Evolutionary conservation across 352 stramenopile genomes (phyloP).

Genomic region (Pythium dissimile): DNA sequence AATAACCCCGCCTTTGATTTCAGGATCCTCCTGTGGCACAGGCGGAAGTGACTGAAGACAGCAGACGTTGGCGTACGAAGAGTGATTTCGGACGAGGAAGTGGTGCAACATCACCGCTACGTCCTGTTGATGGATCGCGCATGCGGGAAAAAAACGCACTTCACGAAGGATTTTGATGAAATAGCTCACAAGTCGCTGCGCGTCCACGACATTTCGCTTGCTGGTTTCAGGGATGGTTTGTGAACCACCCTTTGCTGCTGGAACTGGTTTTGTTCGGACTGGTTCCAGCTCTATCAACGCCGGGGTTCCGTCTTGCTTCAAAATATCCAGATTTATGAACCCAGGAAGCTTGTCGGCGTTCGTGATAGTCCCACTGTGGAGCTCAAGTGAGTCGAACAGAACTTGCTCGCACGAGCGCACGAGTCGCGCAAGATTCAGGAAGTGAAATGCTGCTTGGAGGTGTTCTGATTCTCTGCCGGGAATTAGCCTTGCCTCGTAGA

Average conservation of each 20-base stretch:
- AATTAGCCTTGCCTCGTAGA: conserved; percentile 48
- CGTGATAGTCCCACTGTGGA: conserved; percentile 41
- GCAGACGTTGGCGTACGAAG: conserved; percentile 45
- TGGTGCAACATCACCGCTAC: conserved; percentile 37
- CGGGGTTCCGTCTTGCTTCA: not conserved
- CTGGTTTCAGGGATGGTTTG: not conserved
- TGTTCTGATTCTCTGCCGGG: conserved; percentile 42
- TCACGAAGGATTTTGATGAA: conserved; percentile 53
- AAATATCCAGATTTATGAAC: conserved; percentile 31
- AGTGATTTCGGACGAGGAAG: conserved; percentile 60
- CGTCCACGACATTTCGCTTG: conserved; percentile 14
- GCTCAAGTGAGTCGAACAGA: conserved; percentile 62
- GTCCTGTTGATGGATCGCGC: conserved; percentile 32
- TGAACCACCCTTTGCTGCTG: not conserved
- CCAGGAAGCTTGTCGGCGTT: conserved; percentile 44
- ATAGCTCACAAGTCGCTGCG: conserved; percentile 47
- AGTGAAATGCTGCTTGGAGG: conserved; percentile 70
- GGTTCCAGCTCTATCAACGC: not conserved
- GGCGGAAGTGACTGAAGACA: conserved; percentile 43
- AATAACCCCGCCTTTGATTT: conserved; percentile 57
- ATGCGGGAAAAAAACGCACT: conserved; percentile 36
- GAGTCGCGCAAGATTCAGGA: conserved; percentile 44
- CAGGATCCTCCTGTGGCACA: conserved; percentile 43
- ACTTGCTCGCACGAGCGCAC: conserved; percentile 37
- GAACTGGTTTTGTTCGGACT: conserved; percentile 5